Base-by-base conservation (phyloP, 164 flowering plant genomes). In the Umbilicus rupestris region DNA sequence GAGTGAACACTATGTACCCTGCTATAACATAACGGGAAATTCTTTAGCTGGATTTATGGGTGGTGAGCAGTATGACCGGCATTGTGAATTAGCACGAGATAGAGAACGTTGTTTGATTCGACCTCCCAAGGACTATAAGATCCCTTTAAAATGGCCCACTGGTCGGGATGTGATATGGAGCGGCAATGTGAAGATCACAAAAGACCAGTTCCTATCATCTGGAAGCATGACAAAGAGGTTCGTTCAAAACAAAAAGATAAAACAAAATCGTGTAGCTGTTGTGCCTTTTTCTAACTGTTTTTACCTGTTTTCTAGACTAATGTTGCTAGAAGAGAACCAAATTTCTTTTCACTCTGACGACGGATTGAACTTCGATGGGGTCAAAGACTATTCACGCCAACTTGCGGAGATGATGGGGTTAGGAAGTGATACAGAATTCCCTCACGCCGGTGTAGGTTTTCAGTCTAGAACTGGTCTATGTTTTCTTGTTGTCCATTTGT, bases 221-320 rank as follows among this genome's bases (percentile, higher is more conserved):
- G 98, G 98, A 67, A 90, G 90, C 82, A 82, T 90, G 94, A 90
- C 97, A 5, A 94, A 90, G 73, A 83, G 98, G 98, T 90, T 72
- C 31, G 33, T 47, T 20, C 62, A 70, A 35, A 10, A 35, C 10
- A 11, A 8, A 11, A 39, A 8, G 11, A 3, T 9, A 37, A 62
- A 20, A 20, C 12, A 5, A 0, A 4, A 7, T 41, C 3, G 33
- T 15, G 45, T 24, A 0, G 39, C 39, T 45, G 14, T 20, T 14
- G 52, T 69, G n/a, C 64, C 41, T 28, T 33, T 2, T 39, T 60
- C 39, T 15, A 42, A 20, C 29, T 41, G 62, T 45, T 17, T 10
- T 19, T 35, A 15, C 44, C 14, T 30, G 45, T 46, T 67, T 33
- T 69, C 15, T 64, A 94, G 99, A 80, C 74, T 94, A 72, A 94